Conservation (phyloP, 805 yeast species). For the Yueomyces sinensis region DNA sequence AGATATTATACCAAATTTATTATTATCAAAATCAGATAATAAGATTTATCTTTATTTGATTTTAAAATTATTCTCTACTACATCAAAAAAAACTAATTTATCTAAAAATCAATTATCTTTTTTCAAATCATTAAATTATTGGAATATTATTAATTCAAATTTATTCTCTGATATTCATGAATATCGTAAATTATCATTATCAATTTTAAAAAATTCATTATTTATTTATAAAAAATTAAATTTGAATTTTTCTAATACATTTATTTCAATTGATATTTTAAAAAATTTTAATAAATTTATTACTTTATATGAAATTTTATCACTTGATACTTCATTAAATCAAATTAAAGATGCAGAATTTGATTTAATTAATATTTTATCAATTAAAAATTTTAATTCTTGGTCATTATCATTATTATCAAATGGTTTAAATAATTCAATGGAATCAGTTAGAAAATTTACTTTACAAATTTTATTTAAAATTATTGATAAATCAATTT, state of each 20-base stretch:
- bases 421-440: constrained; percentile 61
- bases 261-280: constrained; percentile 17
- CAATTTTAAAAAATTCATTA: constrained; percentile 45
- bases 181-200: constrained; percentile 51
- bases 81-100: too few species aligned
- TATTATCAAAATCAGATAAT: too few species aligned
- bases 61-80: too few species aligned
- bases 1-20: too few species aligned
- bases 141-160: constrained; percentile 46
- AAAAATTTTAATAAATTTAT: constrained; percentile 57
- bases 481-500: constrained; percentile 34
- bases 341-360: constrained; percentile 67
- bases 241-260: constrained; percentile 4
- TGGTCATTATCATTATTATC: constrained; percentile 69
- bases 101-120: too few species aligned
- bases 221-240: constrained; percentile 27
- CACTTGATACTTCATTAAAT: constrained; percentile 74
- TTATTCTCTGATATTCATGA: constrained; percentile 47
- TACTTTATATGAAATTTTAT: constrained; percentile 68
- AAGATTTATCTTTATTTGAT: too few species aligned
- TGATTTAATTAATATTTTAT: constrained; percentile 45
- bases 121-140: constrained; percentile 12
- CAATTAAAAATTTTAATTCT: constrained; percentile 41
- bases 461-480: constrained; percentile 42
- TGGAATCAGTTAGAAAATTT: constrained; percentile 64